phyloP scores from a whole-genome alignment of 176 grass and related monocot species.

The bread wheat (Triticum aestivum) region IWGSC_CS_RefSeq_v2.1 NC_057808.1:492662857-492663356 shows the following conservation, averaged over 20 bases:
- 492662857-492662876: background rate
- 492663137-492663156: slow-evolving; percentile 45
- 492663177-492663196: slow-evolving; percentile 37
- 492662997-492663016: background rate
- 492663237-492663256: background rate
- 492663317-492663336: slow-evolving; percentile 27
- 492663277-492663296: background rate
- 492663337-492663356: slow-evolving; percentile 41
- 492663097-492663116: background rate
- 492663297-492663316: slow-evolving; percentile 29
- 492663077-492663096: background rate
- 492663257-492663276: background rate
- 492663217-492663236: background rate
- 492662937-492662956: background rate
- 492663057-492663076: background rate
- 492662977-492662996: slow-evolving; percentile 10
- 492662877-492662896: background rate
- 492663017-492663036: background rate
- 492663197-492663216: too few relatives aligned
- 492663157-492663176: slow-evolving; percentile 19
- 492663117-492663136: slow-evolving; percentile 7
- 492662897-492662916: slow-evolving; percentile 17
- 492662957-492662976: slow-evolving; percentile 9
- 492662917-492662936: slow-evolving; percentile 6
- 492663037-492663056: too few relatives aligned